Percentiles rank a stretch among this genome's conserved stretches.
Evolutionary conservation across 768 basidiomycete species (phyloP).

Genomic region (Candolleomyces eurysporus): DNA sequence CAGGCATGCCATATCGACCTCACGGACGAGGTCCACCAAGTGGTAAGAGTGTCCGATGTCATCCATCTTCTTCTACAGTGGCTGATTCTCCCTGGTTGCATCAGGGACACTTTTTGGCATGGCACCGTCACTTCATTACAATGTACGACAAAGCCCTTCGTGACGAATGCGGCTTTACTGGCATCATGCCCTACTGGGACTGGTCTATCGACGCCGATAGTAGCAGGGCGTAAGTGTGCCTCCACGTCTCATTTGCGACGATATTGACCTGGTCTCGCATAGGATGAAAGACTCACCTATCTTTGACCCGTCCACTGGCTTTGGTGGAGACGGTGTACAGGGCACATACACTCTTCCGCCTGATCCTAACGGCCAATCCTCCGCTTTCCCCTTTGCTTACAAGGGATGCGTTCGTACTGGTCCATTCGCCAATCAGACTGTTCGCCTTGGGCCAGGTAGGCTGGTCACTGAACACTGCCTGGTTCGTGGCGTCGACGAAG

Average conservation of each 20-base stretch:
- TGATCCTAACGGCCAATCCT: not conserved
- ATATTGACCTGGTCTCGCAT: not conserved
- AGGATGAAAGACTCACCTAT: slow-evolving; percentile 5
- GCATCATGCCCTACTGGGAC: slow-evolving; percentile 17
- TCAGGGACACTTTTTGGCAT: slow-evolving; percentile 25
- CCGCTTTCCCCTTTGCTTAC: not conserved
- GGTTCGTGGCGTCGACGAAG: slow-evolving; percentile 3
- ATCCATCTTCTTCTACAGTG: not conserved
- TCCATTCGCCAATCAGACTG: not conserved
- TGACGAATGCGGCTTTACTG: slow-evolving; percentile 22
- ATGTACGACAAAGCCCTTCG: slow-evolving; percentile 21
- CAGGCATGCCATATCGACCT: slow-evolving; percentile 20
- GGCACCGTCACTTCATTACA: slow-evolving; percentile 22
- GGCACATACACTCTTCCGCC: slow-evolving; percentile 6
- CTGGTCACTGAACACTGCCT: slow-evolving; percentile 4
- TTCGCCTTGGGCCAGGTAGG: slow-evolving; percentile 1
- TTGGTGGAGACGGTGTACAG: slow-evolving; percentile 6
- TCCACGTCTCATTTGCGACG: not conserved
- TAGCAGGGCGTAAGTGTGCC: not conserved
- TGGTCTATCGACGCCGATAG: slow-evolving; percentile 4
- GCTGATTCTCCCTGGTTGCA: too few species aligned
- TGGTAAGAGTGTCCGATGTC: slow-evolving; percentile 14
- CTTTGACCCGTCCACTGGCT: slow-evolving; percentile 2
- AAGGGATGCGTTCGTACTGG: slow-evolving; percentile 3
- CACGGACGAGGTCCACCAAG: slow-evolving; percentile 19